phyloP scores from a whole-genome alignment of 768 basidiomycete species.

The Trametes elegans region DNA sequence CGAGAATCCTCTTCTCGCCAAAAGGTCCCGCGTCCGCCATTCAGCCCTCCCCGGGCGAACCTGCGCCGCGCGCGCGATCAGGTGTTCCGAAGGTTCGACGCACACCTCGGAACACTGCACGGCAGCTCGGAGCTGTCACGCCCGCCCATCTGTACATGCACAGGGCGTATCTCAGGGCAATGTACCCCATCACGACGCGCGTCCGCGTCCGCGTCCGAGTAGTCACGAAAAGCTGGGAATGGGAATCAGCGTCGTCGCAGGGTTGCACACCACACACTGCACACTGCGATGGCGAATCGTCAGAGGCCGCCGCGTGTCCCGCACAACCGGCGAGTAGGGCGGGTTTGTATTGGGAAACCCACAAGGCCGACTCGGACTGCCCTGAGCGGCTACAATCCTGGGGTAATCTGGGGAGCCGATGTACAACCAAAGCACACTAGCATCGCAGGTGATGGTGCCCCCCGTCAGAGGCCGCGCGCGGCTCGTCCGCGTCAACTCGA shows the following conservation, averaged over 20 bases:
- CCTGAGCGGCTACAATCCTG: constrained; percentile 7
- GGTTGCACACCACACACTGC: background rate
- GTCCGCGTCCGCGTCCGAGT: background rate
- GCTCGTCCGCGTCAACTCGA: background rate
- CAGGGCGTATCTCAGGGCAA: background rate
- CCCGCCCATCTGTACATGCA: background rate
- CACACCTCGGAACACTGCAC: background rate
- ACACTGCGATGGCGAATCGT: constrained; percentile 1
- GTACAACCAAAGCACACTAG: background rate
- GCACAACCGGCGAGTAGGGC: background rate
- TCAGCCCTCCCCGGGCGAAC: background rate
- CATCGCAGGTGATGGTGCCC: constrained; percentile 10
- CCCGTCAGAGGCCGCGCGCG: background rate
- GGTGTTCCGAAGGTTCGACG: constrained; percentile 1
- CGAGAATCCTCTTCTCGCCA: background rate
- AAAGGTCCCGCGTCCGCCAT: background rate
- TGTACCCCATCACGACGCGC: background rate
- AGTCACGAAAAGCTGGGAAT: background rate
- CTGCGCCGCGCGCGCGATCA: background rate
- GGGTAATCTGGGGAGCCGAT: constrained; percentile 10
- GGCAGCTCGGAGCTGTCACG: background rate
- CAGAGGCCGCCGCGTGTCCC: background rate
- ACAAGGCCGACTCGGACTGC: constrained; percentile 8
- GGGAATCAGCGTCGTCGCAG: background rate
- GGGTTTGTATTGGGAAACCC: background rate